These are phyloP conservation scores for Backusella liffmaniae DNA, from an alignment of 192 early-diverging fungal genomes.

Conservation along the genomic window DNA sequence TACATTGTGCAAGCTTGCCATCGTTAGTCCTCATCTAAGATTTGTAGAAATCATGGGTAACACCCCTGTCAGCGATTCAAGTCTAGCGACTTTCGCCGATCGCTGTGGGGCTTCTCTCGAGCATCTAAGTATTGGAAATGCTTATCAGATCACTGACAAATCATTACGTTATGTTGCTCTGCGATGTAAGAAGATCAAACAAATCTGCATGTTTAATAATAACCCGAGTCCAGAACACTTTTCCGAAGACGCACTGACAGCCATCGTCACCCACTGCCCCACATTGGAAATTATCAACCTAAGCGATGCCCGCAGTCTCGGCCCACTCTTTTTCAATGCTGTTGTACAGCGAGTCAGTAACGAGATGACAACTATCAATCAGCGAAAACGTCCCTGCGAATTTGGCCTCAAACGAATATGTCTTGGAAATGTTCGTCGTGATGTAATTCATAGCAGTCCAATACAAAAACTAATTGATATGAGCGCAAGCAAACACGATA, in stretches of 20 bases:
- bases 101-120: slow-evolving; percentile 25
- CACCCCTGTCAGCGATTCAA: slow-evolving; percentile 29
- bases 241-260: slow-evolving; percentile 18
- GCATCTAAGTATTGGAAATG: slow-evolving; percentile 29
- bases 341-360: slow-evolving; percentile 21
- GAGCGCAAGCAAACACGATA: slow-evolving; percentile 22
- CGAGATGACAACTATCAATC: slow-evolving; percentile 15
- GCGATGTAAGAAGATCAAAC: slow-evolving; percentile 19
- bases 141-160: slow-evolving; percentile 29
- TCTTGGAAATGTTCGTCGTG: slow-evolving; percentile 22
- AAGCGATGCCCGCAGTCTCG: slow-evolving; percentile 30
- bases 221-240: slow-evolving; percentile 19
- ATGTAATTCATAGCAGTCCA: slow-evolving; percentile 10
- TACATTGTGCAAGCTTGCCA: slow-evolving; percentile 33
- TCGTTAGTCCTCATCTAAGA: slow-evolving; percentile 23
- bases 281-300: slow-evolving; percentile 14
- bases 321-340: slow-evolving; percentile 19
- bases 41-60: slow-evolving; percentile 30
- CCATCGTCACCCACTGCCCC: slow-evolving; percentile 16
- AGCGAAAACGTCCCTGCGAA: not conserved
- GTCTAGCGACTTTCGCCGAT: slow-evolving; percentile 27
- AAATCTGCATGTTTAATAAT: slow-evolving; percentile 29
- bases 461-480: slow-evolving; percentile 20
- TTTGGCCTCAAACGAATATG: slow-evolving; percentile 27
- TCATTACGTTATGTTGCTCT: slow-evolving; percentile 19